A percentile compares a stretch with the other conserved stretches of the same genome.
phyloP scores from a whole-genome alignment of 441 rosid genomes.

The Viola pubescens region DNA sequence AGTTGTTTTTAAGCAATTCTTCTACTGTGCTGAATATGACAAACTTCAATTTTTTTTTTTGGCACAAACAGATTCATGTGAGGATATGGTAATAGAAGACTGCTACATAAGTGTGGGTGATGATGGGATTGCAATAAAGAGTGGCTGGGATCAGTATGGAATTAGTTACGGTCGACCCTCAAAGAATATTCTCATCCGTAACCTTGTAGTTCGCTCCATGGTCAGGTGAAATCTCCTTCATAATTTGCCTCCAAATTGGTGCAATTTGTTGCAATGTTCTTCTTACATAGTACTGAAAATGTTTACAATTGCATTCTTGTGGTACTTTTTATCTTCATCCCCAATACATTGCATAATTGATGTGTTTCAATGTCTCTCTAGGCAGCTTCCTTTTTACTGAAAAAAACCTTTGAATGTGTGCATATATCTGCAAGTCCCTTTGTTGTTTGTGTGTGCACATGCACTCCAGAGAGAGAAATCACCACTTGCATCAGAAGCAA shows the following conservation, averaged over 20 bases:
- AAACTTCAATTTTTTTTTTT: conserved; percentile 2
- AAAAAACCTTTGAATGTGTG: conserved; percentile 1
- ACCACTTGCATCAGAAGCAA: background rate
- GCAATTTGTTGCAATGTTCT: background rate
- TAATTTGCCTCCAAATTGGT: conserved; percentile 3
- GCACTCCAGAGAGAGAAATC: background rate
- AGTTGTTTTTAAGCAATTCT: background rate
- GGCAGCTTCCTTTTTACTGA: background rate
- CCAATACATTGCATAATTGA: background rate
- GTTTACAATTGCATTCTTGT: background rate
- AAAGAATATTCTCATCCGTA: conserved; percentile 67
- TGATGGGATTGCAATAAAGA: conserved; percentile 91
- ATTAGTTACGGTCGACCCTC: conserved; percentile 80
- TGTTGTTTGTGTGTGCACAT: background rate
- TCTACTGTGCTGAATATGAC: background rate
- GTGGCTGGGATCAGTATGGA: conserved; percentile 99
- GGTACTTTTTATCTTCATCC: background rate
- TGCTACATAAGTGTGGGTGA: conserved; percentile 97
- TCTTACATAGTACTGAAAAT: background rate
- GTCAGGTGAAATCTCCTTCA: conserved; percentile 55
- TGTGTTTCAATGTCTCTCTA: background rate
- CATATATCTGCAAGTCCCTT: background rate
- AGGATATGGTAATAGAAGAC: conserved; percentile 89
- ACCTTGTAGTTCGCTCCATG: conserved; percentile 75
- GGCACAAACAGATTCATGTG: conserved; percentile 71